A percentile compares a stretch with the other conserved stretches of the same genome.
These are phyloP conservation scores for Picochlorum sp. DNA, from an alignment of 139 green algal species.

Conservation along the genomic window DNA sequence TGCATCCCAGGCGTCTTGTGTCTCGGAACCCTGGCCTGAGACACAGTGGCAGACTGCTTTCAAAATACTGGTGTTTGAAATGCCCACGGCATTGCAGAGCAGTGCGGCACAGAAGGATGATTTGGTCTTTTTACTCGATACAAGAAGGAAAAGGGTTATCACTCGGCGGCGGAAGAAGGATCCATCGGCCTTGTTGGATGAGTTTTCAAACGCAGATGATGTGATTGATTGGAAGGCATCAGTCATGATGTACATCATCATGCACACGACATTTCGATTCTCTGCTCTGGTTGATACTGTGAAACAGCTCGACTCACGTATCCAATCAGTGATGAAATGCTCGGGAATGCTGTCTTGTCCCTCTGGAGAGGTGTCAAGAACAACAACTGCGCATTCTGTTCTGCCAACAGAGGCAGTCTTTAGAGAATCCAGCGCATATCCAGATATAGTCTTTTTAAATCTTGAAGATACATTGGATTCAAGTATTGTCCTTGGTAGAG, in stretches of 20 bases:
- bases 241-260: constrained; percentile 57
- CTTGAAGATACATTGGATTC: too few relatives aligned
- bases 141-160: not conserved
- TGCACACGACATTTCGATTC: constrained; percentile 48
- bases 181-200: too few relatives aligned
- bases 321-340: not conserved
- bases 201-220: not conserved
- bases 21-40: constrained; percentile 19
- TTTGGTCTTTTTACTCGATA: constrained; percentile 37
- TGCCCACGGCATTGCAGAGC: not conserved
- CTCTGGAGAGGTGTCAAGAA: too few relatives aligned
- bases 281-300: not conserved
- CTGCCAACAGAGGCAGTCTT: too few relatives aligned
- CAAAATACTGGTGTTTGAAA: constrained; percentile 34
- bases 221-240: constrained; percentile 45
- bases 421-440: too few relatives aligned
- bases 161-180: too few relatives aligned
- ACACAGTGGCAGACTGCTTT: constrained; percentile 36
- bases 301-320: not conserved
- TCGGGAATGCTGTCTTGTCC: too few relatives aligned
- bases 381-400: too few relatives aligned
- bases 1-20: not conserved
- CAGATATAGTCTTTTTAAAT: too few relatives aligned
- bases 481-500: too few relatives aligned
- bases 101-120: constrained; percentile 23